Evolutionary conservation across 1,284 basidiomycete genomes (phyloP), one percentile per base, ranked within the genome.

Genomic region (Trametes sp.): DNA sequence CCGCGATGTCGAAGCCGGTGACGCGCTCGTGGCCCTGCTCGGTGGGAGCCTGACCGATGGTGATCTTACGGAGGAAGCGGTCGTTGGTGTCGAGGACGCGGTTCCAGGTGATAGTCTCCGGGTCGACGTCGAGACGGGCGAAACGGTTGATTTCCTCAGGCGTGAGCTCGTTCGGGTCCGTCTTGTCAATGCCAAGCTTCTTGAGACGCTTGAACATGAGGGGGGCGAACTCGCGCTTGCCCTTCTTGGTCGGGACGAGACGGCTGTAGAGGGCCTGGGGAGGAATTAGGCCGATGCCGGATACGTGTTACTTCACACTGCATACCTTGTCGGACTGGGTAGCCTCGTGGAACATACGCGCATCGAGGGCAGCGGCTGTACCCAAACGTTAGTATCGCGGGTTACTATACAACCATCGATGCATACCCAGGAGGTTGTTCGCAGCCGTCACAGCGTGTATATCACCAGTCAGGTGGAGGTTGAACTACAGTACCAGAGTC

Each of bases 391-490:
- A 65, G 21, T 16, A 28, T n/a, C n/a, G n/a, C 13, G 26, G n/a
- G 2, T 4, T 2, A 26, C 1, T n/a, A 28, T 7, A 2, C 2
- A 16, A 2, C 16, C 14, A 1, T 13, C 24, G 33, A 19, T 28
- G 9, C 77, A 36, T 74, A 93, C 90, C 92, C 29, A 98, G 85
- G 70, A 99, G 79, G 79, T 99, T 99, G 82, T 99, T 99, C 50
- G 97, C 98, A 52, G 97, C 97, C 31, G 95, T 95, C 24, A 98
- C 94, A 55, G 98, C 97, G 75, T 99, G 97, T 65, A 98, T 98
- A 79, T 99, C 97, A 70, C 97, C 97, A 42, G 97, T 99, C 75
- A 99, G 81, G 77, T 99, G 98, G 60, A 97, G 78, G 76, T 97
- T 98, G 78, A 98, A 98, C 90, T 93, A 28, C 52, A 16, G 10